Evolutionary conservation across 257 asterid genomes (phyloP).

Genomic region (Solanum rostratum): DNA sequence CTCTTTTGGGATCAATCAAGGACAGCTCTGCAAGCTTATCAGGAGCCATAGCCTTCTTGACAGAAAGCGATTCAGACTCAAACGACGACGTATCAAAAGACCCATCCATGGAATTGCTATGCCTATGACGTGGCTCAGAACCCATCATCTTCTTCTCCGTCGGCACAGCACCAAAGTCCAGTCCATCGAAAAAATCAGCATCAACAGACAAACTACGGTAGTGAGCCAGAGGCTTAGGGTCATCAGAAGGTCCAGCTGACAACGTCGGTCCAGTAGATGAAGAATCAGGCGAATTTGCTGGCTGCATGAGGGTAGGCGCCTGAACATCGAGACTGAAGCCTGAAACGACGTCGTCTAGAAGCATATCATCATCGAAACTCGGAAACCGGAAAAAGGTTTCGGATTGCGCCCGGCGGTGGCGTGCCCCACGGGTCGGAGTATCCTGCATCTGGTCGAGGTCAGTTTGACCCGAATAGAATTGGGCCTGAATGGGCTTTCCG

Average conservation of each 20-base stretch:
- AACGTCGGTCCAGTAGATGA: conserved; percentile 16
- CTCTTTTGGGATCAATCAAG: conserved; percentile 83
- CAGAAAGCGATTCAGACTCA: conserved; percentile 31
- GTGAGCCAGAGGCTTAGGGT: conserved; percentile 30
- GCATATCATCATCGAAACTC: conserved; percentile 53
- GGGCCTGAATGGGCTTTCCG: conserved; percentile 38
- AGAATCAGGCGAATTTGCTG: conserved; percentile 15
- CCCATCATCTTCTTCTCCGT: conserved; percentile 10
- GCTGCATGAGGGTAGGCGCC: conserved; percentile 19
- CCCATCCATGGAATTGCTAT: conserved; percentile 81
- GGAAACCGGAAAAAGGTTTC: conserved; percentile 82
- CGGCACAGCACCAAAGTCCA: conserved; percentile 33
- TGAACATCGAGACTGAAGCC: conserved; percentile 36
- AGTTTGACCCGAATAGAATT: conserved; percentile 17
- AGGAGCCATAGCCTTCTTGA: conserved; percentile 58
- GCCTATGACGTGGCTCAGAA: conserved; percentile 43
- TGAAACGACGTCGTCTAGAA: conserved; percentile 49
- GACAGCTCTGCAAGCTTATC: conserved; percentile 78
- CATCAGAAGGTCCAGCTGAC: conserved; percentile 8
- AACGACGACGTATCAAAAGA: conserved; percentile 49
- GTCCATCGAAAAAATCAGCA: conserved; percentile 76
- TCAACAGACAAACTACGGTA: conserved; percentile 76
- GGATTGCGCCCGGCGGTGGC: conserved; percentile 86
- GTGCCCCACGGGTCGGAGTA: conserved; percentile 49
- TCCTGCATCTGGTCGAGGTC: conserved; percentile 78